Evolutionary conservation across 768 basidiomycete genomes (phyloP).

Genomic region (Dacryopinax primogenitus): DNA sequence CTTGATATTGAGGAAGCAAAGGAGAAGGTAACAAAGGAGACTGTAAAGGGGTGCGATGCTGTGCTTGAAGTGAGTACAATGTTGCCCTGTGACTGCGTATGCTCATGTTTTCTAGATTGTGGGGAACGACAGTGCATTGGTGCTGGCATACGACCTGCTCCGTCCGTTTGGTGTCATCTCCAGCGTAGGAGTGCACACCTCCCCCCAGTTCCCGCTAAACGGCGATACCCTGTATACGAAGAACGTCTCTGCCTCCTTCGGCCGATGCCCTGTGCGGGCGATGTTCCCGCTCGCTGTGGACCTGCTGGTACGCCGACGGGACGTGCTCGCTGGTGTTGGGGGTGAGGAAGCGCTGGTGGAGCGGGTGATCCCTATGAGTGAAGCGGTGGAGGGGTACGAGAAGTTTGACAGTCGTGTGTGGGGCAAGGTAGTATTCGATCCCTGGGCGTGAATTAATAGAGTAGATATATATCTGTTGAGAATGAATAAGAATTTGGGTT

Average conservation of each 20-base stretch:
- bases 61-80: conserved; percentile 48
- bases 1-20: neutral
- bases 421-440: conserved; percentile 68
- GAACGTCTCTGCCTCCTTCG: conserved; percentile 69
- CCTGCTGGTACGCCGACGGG: conserved; percentile 53
- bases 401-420: conserved; percentile 59
- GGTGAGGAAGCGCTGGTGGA: conserved; percentile 51
- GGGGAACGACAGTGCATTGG: conserved; percentile 50
- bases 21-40: neutral
- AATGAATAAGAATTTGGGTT: neutral
- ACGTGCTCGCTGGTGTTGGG: conserved; percentile 63
- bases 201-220: conserved; percentile 25
- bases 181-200: conserved; percentile 56
- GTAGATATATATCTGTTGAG: neutral
- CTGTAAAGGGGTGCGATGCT: conserved; percentile 36
- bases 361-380: conserved; percentile 44
- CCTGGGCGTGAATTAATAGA: conserved; percentile 37
- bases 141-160: conserved; percentile 55
- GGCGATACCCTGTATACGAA: conserved; percentile 53
- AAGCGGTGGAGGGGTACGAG: conserved; percentile 39
- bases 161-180: conserved; percentile 61
- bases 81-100: neutral
- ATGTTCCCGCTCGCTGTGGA: conserved; percentile 63
- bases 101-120: conserved; percentile 39
- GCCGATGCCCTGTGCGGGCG: conserved; percentile 65